Conservation (phyloP, 1,284 basidiomycete species). For the Sporisorium sorghi region DNA sequence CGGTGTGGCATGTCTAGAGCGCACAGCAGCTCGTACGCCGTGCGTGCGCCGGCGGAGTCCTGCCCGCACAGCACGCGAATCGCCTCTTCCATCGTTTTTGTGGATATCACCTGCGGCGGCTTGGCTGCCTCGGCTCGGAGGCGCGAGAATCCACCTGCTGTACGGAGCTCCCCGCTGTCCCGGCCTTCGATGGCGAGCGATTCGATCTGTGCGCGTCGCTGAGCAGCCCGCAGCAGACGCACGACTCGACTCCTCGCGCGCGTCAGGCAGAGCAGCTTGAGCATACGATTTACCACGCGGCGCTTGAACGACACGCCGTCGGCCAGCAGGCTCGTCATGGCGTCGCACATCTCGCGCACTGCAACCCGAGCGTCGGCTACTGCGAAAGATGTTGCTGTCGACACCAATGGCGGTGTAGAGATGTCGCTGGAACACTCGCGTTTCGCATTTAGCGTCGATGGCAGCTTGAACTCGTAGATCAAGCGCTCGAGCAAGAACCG, state of each 20-base stretch:
- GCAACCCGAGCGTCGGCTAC: constrained; percentile 24
- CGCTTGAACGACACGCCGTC: constrained; percentile 35
- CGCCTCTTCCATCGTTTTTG: constrained; percentile 20
- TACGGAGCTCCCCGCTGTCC: constrained; percentile 15
- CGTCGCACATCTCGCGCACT: constrained; percentile 21
- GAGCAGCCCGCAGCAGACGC: constrained; percentile 28
- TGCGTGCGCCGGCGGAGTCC: constrained; percentile 18
- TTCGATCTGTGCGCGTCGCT: constrained; percentile 26
- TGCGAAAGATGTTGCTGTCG: constrained; percentile 5
- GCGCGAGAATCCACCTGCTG: constrained; percentile 31
- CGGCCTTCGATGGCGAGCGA: not conserved
- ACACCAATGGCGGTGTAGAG: not conserved
- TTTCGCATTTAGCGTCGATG: not conserved
- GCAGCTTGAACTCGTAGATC: constrained; percentile 26
- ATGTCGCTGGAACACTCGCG: not conserved
- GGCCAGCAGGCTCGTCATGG: constrained; percentile 35
- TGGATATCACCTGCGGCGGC: constrained; percentile 30
- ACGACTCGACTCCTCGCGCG: constrained; percentile 19
- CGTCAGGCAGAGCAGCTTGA: constrained; percentile 33
- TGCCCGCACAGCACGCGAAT: constrained; percentile 35
- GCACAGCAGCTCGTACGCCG: constrained; percentile 36
- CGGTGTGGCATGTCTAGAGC: constrained; percentile 31
- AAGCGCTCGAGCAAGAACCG: constrained; percentile 39
- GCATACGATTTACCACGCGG: constrained; percentile 14
- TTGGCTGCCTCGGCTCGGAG: constrained; percentile 1